Base-by-base conservation (phyloP, 441 rosid genomes). In the Eutrema salsugineum region DNA sequence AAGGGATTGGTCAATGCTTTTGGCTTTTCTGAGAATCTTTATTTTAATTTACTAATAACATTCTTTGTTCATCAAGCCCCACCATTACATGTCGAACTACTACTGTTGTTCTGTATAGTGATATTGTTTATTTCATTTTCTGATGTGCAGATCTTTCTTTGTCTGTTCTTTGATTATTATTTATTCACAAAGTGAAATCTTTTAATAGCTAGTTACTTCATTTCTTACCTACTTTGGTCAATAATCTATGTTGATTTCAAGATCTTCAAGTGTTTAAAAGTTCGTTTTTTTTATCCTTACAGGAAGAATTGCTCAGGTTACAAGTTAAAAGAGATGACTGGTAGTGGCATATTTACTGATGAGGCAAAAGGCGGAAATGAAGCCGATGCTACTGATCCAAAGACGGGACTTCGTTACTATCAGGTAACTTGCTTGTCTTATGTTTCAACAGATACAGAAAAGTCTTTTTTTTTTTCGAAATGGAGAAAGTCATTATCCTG, bases 301-400 rank as follows among this genome's bases (percentile, higher is more conserved):
- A 89, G 94, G 87, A 89, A 87, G 77, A 86, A 86, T 69, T 87
- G 91, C 64, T 89, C 91, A 8, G 91, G 86, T 14, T 79, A 87
- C 77, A 89, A 87, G 79, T 22, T 87, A 33, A 89, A 89, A 61
- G 94, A 89, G 78, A 89, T 87, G 28, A 83, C 82, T 28, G 94
- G 94, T 24, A 87, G 91, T 16, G 89, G 87, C 68, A 89, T 89
- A 44, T 85, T 89, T 64, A 58, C 78, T 7, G 76, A 74, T 55
- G 69, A 80, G 58, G 33, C 46, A 3, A 76, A 76, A 63, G 66
- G 8, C 8, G 66, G 53, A 1, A 47, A 66, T 56, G 79, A 69
- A 39, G 30, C 79, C 27, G 83, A 81, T 67, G 70, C 72, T 71
- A 80, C 80, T 55, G 82, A 75, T 77, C 80, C 72, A 40, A 76